A percentile compares a stretch with the other conserved stretches of the same genome.
Conservation (phyloP, 1,284 basidiomycete genomes). For the Lentinus polychrous region DNA sequence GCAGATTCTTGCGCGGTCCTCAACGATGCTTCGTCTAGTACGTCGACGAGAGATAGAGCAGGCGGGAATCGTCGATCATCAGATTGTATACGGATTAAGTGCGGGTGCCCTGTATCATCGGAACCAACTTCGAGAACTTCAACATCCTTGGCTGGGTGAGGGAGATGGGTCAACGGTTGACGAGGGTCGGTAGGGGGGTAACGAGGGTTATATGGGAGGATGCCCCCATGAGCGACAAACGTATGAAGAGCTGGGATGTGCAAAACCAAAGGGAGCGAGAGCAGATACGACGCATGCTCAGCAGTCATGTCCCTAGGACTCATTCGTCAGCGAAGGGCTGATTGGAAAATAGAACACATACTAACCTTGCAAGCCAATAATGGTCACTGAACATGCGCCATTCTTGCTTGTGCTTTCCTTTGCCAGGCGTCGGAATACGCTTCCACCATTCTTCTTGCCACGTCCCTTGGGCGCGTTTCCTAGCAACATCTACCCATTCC, state of each 20-base stretch:
- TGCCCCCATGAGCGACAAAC: conserved; percentile 78
- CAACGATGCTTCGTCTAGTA: conserved; percentile 15
- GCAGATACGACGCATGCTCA: conserved; percentile 62
- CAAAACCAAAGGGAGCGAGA: conserved; percentile 63
- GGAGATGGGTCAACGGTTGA: conserved; percentile 67
- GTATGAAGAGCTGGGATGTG: conserved; percentile 74
- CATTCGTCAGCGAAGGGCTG: conserved; percentile 2
- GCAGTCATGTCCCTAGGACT: conserved; percentile 40
- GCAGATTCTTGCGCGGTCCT: conserved; percentile 44
- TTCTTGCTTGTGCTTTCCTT: conserved; percentile 43
- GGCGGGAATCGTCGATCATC: neutral
- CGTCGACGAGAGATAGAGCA: neutral
- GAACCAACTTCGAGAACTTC: neutral
- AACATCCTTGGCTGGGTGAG: conserved; percentile 17
- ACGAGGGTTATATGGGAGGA: conserved; percentile 66
- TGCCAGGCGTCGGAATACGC: conserved; percentile 24
- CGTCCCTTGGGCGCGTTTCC: conserved; percentile 27
- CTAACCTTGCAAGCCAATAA: conserved; percentile 62
- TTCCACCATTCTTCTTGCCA: conserved; percentile 41
- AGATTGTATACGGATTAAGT: neutral
- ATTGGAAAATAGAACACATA: neutral
- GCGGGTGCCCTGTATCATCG: neutral
- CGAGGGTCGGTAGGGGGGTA: conserved; percentile 37
- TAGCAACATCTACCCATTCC: conserved; percentile 37
- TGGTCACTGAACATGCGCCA: conserved; percentile 76